These are phyloP conservation scores for Mrakiaceae sp. DNA, from an alignment of 1,284 basidiomycete species.

Conservation along the genomic window DNA sequence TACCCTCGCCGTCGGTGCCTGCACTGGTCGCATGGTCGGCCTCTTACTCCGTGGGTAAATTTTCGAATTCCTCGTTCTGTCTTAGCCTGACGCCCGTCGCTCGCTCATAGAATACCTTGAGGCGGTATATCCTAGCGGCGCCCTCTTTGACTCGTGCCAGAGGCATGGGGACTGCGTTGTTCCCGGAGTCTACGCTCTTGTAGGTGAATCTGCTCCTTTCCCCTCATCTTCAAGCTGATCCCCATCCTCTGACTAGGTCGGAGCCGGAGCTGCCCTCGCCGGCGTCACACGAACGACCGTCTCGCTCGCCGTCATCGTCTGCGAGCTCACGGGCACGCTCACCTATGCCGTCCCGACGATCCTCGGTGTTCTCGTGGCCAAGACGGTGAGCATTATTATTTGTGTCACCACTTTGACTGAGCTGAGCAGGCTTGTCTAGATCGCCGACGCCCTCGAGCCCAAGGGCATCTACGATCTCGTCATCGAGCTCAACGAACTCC, in stretches of 20 bases:
- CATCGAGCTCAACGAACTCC: conserved; percentile 74
- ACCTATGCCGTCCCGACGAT: conserved; percentile 94
- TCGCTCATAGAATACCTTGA: background rate
- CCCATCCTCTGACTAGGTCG: conserved; percentile 35
- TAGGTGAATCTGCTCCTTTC: background rate
- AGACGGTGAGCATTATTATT: conserved; percentile 44
- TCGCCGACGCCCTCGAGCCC: conserved; percentile 81
- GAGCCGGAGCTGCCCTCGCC: conserved; percentile 74
- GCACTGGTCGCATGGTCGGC: conserved; percentile 80
- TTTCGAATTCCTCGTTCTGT: background rate
- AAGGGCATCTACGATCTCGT: conserved; percentile 94
- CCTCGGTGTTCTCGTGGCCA: conserved; percentile 74
- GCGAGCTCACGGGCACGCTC: conserved; percentile 87
- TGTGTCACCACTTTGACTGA: background rate
- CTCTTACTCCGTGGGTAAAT: conserved; percentile 50
- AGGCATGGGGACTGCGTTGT: conserved; percentile 59
- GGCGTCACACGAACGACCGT: conserved; percentile 60
- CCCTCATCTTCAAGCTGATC: background rate
- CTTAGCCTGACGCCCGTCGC: conserved; percentile 21
- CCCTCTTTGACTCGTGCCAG: background rate
- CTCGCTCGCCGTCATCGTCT: conserved; percentile 91
- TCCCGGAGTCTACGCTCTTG: conserved; percentile 81
- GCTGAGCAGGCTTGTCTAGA: background rate
- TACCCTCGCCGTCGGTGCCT: conserved; percentile 91
- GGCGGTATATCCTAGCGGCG: background rate